Conservation (phyloP, 192 early-diverging fungal species). For the Chytriomyces sp. region DNA sequence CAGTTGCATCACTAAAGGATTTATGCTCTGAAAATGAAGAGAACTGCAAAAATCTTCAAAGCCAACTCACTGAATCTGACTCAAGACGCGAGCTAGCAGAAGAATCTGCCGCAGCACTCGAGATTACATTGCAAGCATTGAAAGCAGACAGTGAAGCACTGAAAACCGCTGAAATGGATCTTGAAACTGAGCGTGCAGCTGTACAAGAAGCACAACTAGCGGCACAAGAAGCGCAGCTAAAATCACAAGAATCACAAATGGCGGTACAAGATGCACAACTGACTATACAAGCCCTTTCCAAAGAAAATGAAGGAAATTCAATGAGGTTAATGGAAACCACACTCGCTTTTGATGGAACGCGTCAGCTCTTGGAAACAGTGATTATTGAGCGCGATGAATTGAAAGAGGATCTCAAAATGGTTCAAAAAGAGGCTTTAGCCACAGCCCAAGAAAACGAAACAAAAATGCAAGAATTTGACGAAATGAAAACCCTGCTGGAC, state of each 20-base stretch:
- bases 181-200: not conserved
- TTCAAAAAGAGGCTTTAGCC: not conserved
- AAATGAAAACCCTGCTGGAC: not conserved
- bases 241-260: not conserved
- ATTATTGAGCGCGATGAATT: not conserved
- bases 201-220: not conserved
- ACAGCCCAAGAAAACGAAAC: not conserved
- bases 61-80: not conserved
- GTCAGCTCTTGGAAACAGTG: not conserved
- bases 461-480: not conserved
- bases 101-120: not conserved
- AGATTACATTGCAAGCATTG: not conserved
- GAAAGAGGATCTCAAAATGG: not conserved
- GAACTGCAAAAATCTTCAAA: too few species aligned
- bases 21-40: too few species aligned
- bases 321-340: not conserved
- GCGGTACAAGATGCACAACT: not conserved
- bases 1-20: too few species aligned
- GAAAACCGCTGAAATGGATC: too few species aligned
- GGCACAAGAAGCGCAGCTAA: not conserved
- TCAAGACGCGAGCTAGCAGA: not conserved
- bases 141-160: not conserved
- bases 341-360: not conserved
- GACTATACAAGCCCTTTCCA: not conserved
- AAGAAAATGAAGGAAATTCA: slow-evolving; percentile 1